Base-by-base conservation (phyloP, 495 filamentous ascomycete genomes). In the Penicillium paradoxum region DNA sequence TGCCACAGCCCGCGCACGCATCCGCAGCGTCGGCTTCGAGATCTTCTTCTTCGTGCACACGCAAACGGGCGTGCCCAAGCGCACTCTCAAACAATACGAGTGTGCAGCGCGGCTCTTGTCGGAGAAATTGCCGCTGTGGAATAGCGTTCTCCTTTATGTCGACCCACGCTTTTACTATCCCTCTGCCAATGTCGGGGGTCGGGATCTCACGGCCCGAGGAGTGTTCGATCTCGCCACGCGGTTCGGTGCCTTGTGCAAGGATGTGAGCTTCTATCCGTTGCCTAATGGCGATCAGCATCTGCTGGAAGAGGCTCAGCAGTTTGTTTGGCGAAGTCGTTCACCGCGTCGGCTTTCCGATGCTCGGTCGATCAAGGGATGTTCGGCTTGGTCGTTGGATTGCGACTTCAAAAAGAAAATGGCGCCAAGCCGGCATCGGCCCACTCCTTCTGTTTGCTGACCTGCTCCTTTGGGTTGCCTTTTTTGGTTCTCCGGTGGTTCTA, bases 1-100 rank as follows among this genome's bases (percentile, higher is more conserved):
- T 43, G 40, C 49, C 8, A 69, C 68, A 5, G 66, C 71, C 0
- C 64, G 67, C n/a, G 22, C 24, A 0, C 59, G 62, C 15, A 68
- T 75, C 52, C 71, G 65, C 34, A 69, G 65, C 55, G 67, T 74
- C 24, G 72, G 72, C 17, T 74, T 74, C 38, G 72, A 74, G 57
- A 41, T 74, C 14, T 69, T 64, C 52, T 66, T 74, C 55, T 74
- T 74, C 55, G 70, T 74, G 13, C 70, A 74, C 37, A 56, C 55
- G 15, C 58, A 73, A 50, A 55, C 55, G 2, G 67, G 63, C 8
- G 64, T 69, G 21, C 67, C 70, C n/a, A 74, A 74, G 44, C 67
- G 70, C 1, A 59, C 64, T 1, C 45, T 70, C 24, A 61, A 50
- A 27, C 59, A 72, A 54, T 74, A 74, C 45, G 64, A 68, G 38